These are phyloP conservation scores for Phlyctochytrium planicorne DNA, from an alignment of 192 early-diverging fungal genomes.

Conservation along the genomic window DNA sequence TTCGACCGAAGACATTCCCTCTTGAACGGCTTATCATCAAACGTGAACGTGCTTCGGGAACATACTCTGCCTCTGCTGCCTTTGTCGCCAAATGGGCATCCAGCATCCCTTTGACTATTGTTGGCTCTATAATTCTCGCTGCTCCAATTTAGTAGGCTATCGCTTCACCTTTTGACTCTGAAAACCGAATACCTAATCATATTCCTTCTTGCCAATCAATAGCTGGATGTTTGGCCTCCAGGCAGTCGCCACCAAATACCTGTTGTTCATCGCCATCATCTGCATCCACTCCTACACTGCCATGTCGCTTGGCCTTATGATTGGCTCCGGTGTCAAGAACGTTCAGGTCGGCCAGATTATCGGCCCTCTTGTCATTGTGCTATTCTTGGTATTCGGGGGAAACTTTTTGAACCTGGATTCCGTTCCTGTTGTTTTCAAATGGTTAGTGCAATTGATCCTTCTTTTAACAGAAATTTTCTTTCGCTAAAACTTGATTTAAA, in stretches of 20 bases:
- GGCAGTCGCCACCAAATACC: slow-evolving; percentile 11
- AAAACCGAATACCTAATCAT: too few relatives aligned
- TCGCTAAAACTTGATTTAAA: too few relatives aligned
- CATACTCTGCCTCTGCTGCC: slow-evolving; percentile 61
- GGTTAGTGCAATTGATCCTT: too few relatives aligned
- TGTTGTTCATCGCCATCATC: slow-evolving; percentile 32
- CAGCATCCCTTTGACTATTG: too few relatives aligned
- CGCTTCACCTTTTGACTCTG: too few relatives aligned
- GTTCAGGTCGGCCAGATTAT: slow-evolving; percentile 45
- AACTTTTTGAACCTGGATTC: background rate
- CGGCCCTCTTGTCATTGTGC: slow-evolving; percentile 42
- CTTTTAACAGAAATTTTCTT: too few relatives aligned
- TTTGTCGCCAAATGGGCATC: too few relatives aligned
- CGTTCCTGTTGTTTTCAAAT: background rate
- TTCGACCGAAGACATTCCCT: slow-evolving; percentile 17
- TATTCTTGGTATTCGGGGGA: slow-evolving; percentile 28
- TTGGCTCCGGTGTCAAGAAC: slow-evolving; percentile 40
- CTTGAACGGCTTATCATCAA: slow-evolving; percentile 19
- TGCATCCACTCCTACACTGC: slow-evolving; percentile 27
- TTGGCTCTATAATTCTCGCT: slow-evolving; percentile 58
- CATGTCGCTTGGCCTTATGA: slow-evolving; percentile 22
- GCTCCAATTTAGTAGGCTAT: slow-evolving; percentile 31
- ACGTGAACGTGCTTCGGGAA: slow-evolving; percentile 63
- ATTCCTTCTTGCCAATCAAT: slow-evolving; percentile 24
- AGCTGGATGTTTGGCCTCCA: slow-evolving; percentile 31